phyloP scores from a whole-genome alignment of 495 filamentous ascomycete species.

The Geoglossum glabrum region DNA sequence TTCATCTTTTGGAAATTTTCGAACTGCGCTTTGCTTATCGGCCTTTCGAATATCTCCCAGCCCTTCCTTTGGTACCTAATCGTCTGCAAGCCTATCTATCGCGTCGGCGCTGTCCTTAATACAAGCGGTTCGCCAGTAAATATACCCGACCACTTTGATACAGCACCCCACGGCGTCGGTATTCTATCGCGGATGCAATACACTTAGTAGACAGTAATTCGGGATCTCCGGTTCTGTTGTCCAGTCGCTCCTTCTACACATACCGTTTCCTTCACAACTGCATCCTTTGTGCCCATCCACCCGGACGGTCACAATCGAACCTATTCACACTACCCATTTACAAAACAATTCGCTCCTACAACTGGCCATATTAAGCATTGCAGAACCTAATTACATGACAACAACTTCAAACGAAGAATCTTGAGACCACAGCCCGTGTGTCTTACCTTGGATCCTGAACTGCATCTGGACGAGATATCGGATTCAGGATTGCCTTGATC shows the following conservation, averaged over 20 bases:
- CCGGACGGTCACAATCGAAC: neutral
- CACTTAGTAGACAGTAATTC: constrained; percentile 20
- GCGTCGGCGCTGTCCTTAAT: constrained; percentile 1
- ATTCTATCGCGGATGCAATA: constrained; percentile 2
- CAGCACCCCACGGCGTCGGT: neutral
- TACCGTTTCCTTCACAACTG: constrained; percentile 4
- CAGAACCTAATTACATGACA: neutral
- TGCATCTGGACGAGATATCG: neutral
- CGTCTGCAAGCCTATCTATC: constrained; percentile 1
- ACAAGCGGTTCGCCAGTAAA: constrained; percentile 1
- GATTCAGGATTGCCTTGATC: neutral
- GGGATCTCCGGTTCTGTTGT: constrained; percentile 18
- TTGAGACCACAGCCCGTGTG: neutral
- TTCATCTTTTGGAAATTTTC: constrained; percentile 3
- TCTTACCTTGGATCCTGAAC: neutral
- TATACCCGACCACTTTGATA: constrained; percentile 4
- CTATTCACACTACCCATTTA: neutral
- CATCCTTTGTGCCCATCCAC: neutral
- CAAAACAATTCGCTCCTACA: neutral
- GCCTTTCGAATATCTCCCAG: constrained; percentile 6
- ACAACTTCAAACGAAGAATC: neutral
- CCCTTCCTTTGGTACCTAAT: constrained; percentile 7
- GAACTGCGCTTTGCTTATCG: constrained; percentile 4
- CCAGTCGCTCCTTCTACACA: constrained; percentile 17
- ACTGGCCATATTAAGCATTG: neutral